Base-by-base conservation (phyloP, 2,329 filamentous ascomycete species). In the Myriosclerotinia duriaeana region DNA sequence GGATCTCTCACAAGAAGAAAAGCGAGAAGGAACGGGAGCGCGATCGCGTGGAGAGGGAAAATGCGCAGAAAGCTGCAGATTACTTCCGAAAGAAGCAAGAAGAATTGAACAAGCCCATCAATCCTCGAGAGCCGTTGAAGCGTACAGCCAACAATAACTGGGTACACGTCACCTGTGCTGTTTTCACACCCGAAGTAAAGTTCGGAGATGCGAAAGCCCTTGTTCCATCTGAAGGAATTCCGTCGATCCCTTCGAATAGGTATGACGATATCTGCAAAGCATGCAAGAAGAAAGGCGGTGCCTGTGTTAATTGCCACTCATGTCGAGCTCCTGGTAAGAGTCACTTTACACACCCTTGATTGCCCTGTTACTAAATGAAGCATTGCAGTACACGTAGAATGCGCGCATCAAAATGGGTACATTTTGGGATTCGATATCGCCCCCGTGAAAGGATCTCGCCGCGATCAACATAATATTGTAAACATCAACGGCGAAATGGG, bases 141-240 rank as follows among this genome's bases (percentile, higher is more conserved):
- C 87, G 92, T 59, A 99, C 95, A 0, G 91, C 90, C 5, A 93
- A 96, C 76, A 98, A 98, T 79, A 98, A 98, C 75, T 99, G 95
- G 95, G 92, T 97, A 20, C 95, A 99, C 76, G 92, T 98, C 38
- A 89, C 90, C 48, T 99, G 95, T 75, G 93, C 95, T 1, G 83
- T 97, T 22, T 98, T 92, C 88, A 93, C 90, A 14, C 88, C 92
- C 0, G 95, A 99, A 78, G 89, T 97, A 73, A 95, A 93, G 75
- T 99, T 97, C 77, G 93, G 91, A 69, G 91, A 91, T 73, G 90
- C 93, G 22, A 88, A 89, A 74, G 87, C 90, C 22, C 80, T 99
- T 44, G 90, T 93, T 72, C 89, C 93, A 42, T 93, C 91, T 2
- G 95, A 99, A 79, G 94, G 94, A 26, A 92, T 99, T 70, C 90